phyloP scores from a whole-genome alignment of 2,329 filamentous ascomycete genomes.

The Cordyceps tenuipes region DNA sequence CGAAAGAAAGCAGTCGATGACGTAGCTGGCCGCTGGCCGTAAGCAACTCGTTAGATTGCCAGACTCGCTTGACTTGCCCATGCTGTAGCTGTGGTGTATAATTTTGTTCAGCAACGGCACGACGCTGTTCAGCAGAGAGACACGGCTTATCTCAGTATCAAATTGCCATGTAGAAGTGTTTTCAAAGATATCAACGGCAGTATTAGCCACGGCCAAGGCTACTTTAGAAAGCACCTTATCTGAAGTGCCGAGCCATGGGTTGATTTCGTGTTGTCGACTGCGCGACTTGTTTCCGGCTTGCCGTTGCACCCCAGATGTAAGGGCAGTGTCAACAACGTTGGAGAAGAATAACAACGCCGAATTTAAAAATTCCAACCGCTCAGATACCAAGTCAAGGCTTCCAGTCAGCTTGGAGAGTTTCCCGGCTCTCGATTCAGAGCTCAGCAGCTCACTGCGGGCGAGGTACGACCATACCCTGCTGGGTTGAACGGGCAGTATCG shows the following conservation, averaged over 20 bases:
- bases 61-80: slow-evolving; percentile 50
- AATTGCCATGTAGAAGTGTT: slow-evolving; percentile 84
- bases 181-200: slow-evolving; percentile 75
- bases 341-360: slow-evolving; percentile 68
- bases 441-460: slow-evolving; percentile 70
- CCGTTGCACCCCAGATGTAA: slow-evolving; percentile 59
- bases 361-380: slow-evolving; percentile 68
- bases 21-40: slow-evolving; percentile 62
- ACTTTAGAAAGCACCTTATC: slow-evolving; percentile 69
- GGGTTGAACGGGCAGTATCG: slow-evolving; percentile 65
- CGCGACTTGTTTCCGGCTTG: slow-evolving; percentile 45
- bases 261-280: slow-evolving; percentile 38
- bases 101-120: slow-evolving; percentile 63
- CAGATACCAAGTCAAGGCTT: slow-evolving; percentile 69
- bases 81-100: slow-evolving; percentile 63
- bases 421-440: slow-evolving; percentile 65
- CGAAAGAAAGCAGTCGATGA: slow-evolving; percentile 69
- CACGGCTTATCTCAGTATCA: slow-evolving; percentile 56
- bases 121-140: slow-evolving; percentile 59
- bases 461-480: slow-evolving; percentile 87
- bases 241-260: slow-evolving; percentile 62
- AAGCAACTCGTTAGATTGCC: slow-evolving; percentile 52
- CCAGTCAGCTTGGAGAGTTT: slow-evolving; percentile 71
- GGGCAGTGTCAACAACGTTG: slow-evolving; percentile 65
- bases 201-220: slow-evolving; percentile 63